Conservation (phyloP, 1,284 basidiomycete genomes). For the Cryptococcus jaspeensis region DNA sequence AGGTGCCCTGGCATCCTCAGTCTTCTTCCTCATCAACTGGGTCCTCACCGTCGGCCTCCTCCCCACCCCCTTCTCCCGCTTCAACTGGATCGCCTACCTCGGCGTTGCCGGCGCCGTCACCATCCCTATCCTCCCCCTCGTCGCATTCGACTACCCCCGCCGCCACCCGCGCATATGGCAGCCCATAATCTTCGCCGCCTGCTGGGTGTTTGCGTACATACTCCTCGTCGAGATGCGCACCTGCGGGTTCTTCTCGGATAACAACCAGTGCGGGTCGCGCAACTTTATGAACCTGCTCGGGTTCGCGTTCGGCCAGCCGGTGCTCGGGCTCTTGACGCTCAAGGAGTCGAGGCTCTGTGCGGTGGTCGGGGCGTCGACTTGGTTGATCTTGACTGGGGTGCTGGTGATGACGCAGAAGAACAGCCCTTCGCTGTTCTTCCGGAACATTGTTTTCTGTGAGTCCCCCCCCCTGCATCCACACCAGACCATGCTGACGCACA, state of each 20-base stretch:
- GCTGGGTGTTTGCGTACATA: constrained; percentile 43
- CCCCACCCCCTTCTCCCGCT: constrained; percentile 24
- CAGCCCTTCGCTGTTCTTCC: constrained; percentile 52
- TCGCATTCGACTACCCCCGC: constrained; percentile 42
- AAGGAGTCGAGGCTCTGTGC: constrained; percentile 68
- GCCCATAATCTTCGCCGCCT: constrained; percentile 34
- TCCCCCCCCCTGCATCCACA: not conserved
- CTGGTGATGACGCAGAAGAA: constrained; percentile 37
- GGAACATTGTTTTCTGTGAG: constrained; percentile 46
- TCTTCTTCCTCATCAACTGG: constrained; percentile 44
- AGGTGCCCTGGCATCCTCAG: constrained; percentile 32
- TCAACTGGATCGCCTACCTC: constrained; percentile 37
- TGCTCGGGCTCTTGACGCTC: constrained; percentile 73
- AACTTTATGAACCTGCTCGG: constrained; percentile 36
- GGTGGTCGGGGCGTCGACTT: constrained; percentile 58
- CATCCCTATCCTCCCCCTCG: constrained; percentile 38
- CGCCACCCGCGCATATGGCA: constrained; percentile 39
- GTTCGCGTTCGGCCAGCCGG: constrained; percentile 63
- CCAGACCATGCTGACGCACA: not conserved
- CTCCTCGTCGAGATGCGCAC: constrained; percentile 41
- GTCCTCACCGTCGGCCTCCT: constrained; percentile 34
- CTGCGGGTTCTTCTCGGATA: constrained; percentile 34
- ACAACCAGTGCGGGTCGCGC: constrained; percentile 27
- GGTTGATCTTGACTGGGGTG: constrained; percentile 63
- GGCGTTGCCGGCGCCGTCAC: constrained; percentile 42